A percentile compares a stretch with the other conserved stretches of the same genome.
Conservation (phyloP, 306 rosid species). For the Ammopiptanthus mongolicus region DNA sequence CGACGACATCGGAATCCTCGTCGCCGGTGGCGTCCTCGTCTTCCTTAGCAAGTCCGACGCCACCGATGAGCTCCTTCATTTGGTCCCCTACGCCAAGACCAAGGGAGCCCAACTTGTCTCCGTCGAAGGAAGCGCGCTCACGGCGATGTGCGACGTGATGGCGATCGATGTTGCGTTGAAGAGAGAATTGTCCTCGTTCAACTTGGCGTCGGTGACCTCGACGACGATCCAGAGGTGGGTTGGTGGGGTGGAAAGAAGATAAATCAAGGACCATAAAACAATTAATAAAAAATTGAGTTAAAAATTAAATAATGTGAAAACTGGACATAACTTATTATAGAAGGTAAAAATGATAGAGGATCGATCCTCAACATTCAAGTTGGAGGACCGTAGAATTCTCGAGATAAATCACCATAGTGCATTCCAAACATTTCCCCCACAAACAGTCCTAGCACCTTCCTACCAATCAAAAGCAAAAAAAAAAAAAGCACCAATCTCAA, state of each 20-base stretch:
- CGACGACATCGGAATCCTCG: constrained; percentile 87
- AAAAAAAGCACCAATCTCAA: background rate
- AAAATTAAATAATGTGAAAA: no score
- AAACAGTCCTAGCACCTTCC: background rate
- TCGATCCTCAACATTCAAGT: no score
- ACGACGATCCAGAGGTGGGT: constrained; percentile 96
- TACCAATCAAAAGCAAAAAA: background rate
- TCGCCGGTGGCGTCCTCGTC: constrained; percentile 55
- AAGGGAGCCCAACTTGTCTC: constrained; percentile 75
- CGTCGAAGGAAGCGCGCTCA: constrained; percentile 45
- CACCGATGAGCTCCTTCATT: constrained; percentile 83
- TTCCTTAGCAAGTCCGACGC: constrained; percentile 91
- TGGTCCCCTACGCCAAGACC: constrained; percentile 82
- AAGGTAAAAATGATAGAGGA: no score
- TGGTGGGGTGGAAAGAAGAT: no score
- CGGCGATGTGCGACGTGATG: constrained; percentile 65
- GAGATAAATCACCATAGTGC: constrained; percentile 20
- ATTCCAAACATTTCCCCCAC: constrained; percentile 34
- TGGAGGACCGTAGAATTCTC: no score
- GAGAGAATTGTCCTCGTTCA: constrained; percentile 86
- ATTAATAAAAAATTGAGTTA: no score
- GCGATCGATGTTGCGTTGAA: constrained; percentile 81
- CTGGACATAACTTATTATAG: no score
- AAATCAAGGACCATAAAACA: no score
- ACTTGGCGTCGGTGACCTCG: constrained; percentile 92